Conservation (phyloP, 495 filamentous ascomycete genomes). For the Rhizodiscina lignyota region DNA sequence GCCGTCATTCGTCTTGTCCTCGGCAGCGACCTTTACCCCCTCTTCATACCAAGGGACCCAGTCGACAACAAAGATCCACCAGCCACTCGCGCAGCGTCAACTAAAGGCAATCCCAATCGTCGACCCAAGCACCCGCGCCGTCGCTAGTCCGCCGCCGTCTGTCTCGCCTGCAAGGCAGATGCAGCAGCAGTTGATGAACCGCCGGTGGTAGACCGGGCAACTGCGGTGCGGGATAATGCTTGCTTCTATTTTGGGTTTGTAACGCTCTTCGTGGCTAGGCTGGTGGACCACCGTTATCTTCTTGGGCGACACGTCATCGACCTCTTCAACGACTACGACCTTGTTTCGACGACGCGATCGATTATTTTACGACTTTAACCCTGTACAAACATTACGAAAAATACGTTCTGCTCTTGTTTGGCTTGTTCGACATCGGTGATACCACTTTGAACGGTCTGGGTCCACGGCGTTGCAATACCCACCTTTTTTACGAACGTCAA, state of each 20-base stretch:
- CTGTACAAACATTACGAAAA: no score
- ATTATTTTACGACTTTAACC: no score
- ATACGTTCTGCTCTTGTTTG: no score
- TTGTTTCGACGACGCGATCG: no score
- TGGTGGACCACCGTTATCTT: conserved; percentile 11
- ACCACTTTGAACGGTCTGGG: conserved; percentile 10
- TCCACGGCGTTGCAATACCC: conserved; percentile 18
- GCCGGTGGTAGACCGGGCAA: conserved; percentile 53
- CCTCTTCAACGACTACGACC: no score
- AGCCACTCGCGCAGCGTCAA: conserved; percentile 61
- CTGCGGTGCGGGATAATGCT: no score
- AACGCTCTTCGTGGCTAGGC: conserved; percentile 19
- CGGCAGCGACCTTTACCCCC: conserved; percentile 55
- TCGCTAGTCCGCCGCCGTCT: conserved; percentile 81
- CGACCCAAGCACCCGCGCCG: conserved; percentile 82
- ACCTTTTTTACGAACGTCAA: no score
- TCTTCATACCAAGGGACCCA: conserved; percentile 33
- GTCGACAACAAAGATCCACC: conserved; percentile 59
- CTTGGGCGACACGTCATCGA: no score
- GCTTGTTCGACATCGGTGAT: conserved; percentile 17
- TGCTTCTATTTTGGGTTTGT: conserved; percentile 14
- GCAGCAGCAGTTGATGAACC: conserved; percentile 45
- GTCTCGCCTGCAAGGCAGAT: conserved; percentile 68
- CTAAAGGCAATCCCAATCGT: conserved; percentile 97
- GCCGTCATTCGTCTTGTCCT: conserved; percentile 65